Conservation (phyloP, 805 yeast species). For the Zygosaccharomyces lentus region DNA sequence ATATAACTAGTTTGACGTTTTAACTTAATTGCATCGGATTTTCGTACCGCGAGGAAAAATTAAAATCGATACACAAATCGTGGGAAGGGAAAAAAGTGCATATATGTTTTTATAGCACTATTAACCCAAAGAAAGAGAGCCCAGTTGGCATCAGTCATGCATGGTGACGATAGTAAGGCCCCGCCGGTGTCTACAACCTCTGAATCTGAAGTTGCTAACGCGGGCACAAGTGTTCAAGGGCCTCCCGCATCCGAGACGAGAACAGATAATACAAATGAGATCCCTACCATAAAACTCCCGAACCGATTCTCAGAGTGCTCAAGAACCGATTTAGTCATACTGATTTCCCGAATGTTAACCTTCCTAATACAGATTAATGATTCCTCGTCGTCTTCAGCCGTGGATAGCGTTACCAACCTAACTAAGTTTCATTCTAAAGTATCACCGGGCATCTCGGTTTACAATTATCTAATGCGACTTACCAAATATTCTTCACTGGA, state of each 20-base stretch:
- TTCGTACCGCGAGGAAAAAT: not conserved
- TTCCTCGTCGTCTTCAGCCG: slow-evolving; percentile 11
- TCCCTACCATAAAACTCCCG: slow-evolving; percentile 30
- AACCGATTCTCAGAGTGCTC: slow-evolving; percentile 57
- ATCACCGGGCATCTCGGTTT: slow-evolving; percentile 82
- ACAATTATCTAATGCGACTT: slow-evolving; percentile 69
- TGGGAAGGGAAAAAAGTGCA: not conserved
- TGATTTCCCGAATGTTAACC: slow-evolving; percentile 76
- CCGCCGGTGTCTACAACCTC: slow-evolving; percentile 4
- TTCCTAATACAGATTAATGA: slow-evolving; percentile 77
- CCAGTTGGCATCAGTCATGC: slow-evolving; percentile 2
- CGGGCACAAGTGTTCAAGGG: slow-evolving; percentile 1
- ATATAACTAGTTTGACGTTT: not conserved
- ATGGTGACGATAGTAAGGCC: slow-evolving; percentile 4
- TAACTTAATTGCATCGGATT: not conserved
- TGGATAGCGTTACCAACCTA: slow-evolving; percentile 33
- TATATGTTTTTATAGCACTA: not conserved
- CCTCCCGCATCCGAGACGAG: not conserved
- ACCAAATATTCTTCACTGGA: slow-evolving; percentile 82
- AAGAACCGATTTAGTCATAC: slow-evolving; percentile 60
- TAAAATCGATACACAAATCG: not conserved
- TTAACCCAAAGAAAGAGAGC: not conserved
- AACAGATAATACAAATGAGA: slow-evolving; percentile 7
- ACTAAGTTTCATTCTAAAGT: slow-evolving; percentile 92
- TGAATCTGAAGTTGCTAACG: not conserved